A percentile compares a stretch with the other conserved stretches of the same genome.
Conservation (phyloP, 2,329 filamentous ascomycete genomes). For the Colletotrichum costaricense region DNA sequence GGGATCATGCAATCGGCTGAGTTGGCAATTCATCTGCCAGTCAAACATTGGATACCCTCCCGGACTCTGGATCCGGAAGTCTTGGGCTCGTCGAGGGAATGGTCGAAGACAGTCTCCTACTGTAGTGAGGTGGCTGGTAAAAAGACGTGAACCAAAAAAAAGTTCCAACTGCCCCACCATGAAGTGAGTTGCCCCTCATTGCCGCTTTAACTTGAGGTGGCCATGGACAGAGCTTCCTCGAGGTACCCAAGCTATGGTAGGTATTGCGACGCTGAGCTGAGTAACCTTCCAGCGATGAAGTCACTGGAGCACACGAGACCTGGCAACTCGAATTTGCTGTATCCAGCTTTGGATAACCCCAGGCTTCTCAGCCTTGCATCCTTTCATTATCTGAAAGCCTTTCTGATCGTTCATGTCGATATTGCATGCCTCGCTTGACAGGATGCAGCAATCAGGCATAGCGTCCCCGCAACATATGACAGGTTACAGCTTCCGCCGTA, state of each 20-base stretch:
- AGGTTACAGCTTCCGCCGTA: slow-evolving; percentile 9
- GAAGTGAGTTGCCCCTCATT: slow-evolving; percentile 70
- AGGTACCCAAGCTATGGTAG: slow-evolving; percentile 10
- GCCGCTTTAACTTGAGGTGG: slow-evolving; percentile 65
- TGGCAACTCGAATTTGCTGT: slow-evolving; percentile 3
- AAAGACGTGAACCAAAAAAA: slow-evolving; percentile 31
- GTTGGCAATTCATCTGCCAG: slow-evolving; percentile 26
- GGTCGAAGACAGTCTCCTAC: neutral
- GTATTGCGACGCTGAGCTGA: slow-evolving; percentile 24
- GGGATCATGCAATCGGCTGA: slow-evolving; percentile 16
- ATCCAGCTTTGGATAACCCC: neutral
- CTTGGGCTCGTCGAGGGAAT: slow-evolving; percentile 3
- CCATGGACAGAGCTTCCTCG: slow-evolving; percentile 44
- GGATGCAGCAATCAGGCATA: neutral
- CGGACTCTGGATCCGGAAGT: neutral
- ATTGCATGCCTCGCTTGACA: neutral
- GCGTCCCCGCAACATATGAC: slow-evolving; percentile 14
- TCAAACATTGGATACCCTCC: slow-evolving; percentile 13
- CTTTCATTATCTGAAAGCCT: neutral
- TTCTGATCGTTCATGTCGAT: neutral
- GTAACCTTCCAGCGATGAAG: slow-evolving; percentile 19
- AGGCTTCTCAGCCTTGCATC: slow-evolving; percentile 22
- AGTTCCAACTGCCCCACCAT: slow-evolving; percentile 66
- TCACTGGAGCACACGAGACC: slow-evolving; percentile 7
- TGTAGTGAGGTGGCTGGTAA: slow-evolving; percentile 35